A percentile compares a stretch with the other conserved stretches of the same genome.
Conservation (phyloP, 495 filamentous ascomycete species). For the Delitschia confertaspora region DNA sequence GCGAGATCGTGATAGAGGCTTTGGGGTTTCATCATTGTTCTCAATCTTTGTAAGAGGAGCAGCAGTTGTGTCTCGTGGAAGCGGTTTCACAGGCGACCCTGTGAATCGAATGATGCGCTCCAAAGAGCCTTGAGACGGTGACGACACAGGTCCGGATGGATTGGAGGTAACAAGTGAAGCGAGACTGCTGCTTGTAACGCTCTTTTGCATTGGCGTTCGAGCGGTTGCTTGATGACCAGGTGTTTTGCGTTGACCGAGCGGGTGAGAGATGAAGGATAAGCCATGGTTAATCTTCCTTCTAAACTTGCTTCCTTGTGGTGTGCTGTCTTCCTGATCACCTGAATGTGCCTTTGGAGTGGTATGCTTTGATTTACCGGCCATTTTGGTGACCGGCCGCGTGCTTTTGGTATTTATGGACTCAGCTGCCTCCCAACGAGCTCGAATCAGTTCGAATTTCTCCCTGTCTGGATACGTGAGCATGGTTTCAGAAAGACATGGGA, state of each 20-base stretch:
- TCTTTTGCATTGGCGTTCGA: neutral
- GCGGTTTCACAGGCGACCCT: slow-evolving; percentile 1
- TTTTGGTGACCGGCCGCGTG: neutral
- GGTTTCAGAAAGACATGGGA: too few species aligned
- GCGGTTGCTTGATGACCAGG: slow-evolving; percentile 1
- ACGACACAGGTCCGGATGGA: too few species aligned
- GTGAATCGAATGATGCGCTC: neutral
- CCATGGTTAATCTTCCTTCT: slow-evolving; percentile 18
- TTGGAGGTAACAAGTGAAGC: neutral
- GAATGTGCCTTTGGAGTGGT: too few species aligned
- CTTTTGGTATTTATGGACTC: too few species aligned
- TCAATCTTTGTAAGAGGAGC: neutral
- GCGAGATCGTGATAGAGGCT: slow-evolving; percentile 13
- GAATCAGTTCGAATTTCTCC: slow-evolving; percentile 14
- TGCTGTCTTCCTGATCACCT: too few species aligned
- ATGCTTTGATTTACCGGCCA: slow-evolving; percentile 15
- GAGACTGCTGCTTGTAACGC: neutral
- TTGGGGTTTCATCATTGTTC: slow-evolving; percentile 10
- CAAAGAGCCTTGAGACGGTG: neutral
- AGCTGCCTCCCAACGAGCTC: slow-evolving; percentile 14
- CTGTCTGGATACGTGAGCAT: slow-evolving; percentile 20
- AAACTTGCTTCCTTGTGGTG: slow-evolving; percentile 4
- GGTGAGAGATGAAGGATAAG: slow-evolving; percentile 18
- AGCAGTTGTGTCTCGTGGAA: too few species aligned
- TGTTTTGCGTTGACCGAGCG: slow-evolving; percentile 20